Evolutionary conservation across 2,329 filamentous ascomycete species (phyloP).

Genomic region (Microascus cirrosus): DNA sequence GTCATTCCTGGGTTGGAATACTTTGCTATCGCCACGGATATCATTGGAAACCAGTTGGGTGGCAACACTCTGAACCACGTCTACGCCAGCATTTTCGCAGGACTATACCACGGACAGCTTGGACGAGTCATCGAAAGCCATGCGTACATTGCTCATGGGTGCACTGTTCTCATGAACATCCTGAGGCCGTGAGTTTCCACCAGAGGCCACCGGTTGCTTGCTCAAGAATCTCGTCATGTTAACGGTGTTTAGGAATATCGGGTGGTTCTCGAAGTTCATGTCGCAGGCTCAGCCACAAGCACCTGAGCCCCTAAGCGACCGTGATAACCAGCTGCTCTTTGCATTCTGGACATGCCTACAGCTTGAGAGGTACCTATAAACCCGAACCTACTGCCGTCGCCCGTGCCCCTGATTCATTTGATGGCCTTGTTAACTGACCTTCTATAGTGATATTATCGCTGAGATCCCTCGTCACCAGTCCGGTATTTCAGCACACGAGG

Average conservation of each 20-base stretch:
- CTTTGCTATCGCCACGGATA: slow-evolving; percentile 76
- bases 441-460: slow-evolving; percentile 70
- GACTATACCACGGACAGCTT: slow-evolving; percentile 80
- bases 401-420: background rate
- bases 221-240: slow-evolving; percentile 9
- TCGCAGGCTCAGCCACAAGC: background rate
- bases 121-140: slow-evolving; percentile 80
- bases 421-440: background rate
- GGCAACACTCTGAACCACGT: slow-evolving; percentile 74
- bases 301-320: slow-evolving; percentile 1
- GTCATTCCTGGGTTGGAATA: slow-evolving; percentile 83
- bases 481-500: slow-evolving; percentile 48
- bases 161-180: slow-evolving; percentile 55
- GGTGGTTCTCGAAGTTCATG: background rate
- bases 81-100: slow-evolving; percentile 74
- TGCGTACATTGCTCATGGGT: slow-evolving; percentile 45
- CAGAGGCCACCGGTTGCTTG: slow-evolving; percentile 19
- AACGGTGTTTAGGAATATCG: background rate
- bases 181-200: slow-evolving; percentile 55
- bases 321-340: slow-evolving; percentile 57
- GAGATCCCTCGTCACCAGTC: slow-evolving; percentile 60
- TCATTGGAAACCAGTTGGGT: slow-evolving; percentile 70
- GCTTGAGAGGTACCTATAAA: slow-evolving; percentile 59
- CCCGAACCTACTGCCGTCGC: background rate
- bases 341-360: slow-evolving; percentile 93